Conservation (phyloP, 805 yeast species). For the Ogataea trehaloabstinens region DNA sequence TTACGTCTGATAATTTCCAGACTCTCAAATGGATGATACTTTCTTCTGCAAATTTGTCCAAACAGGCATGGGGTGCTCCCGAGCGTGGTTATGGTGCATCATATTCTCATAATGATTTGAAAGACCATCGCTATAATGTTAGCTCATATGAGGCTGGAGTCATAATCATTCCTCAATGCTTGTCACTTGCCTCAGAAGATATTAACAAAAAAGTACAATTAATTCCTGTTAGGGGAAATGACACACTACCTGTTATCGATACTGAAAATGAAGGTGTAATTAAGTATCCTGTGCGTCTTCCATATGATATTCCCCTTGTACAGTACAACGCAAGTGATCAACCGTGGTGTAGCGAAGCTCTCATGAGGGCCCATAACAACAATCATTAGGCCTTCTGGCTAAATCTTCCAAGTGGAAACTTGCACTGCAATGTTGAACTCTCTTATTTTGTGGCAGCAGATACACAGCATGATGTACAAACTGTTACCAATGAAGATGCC, state of each 20-base stretch:
- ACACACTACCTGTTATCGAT: constrained; percentile 17
- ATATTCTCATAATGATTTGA: constrained; percentile 8
- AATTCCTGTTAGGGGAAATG: constrained; percentile 44
- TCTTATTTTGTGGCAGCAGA: constrained; percentile 1
- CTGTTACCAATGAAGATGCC: constrained; percentile 9
- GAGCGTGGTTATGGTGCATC: constrained; percentile 21
- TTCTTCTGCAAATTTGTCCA: constrained; percentile 74
- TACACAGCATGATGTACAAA: constrained; percentile 10
- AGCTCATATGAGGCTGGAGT: constrained; percentile 57
- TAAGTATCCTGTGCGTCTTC: constrained; percentile 44
- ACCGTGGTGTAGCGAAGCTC: constrained; percentile 46
- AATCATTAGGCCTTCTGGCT: background rate
- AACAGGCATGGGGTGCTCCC: constrained; percentile 76
- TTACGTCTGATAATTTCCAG: constrained; percentile 48
- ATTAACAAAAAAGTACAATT: constrained; percentile 21
- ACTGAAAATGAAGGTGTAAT: constrained; percentile 1
- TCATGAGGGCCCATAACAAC: constrained; percentile 11
- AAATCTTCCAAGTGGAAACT: too few species aligned
- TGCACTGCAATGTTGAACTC: background rate
- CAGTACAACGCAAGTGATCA: constrained; percentile 39
- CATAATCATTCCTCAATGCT: constrained; percentile 36
- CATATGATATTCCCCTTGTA: constrained; percentile 52
- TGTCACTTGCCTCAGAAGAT: constrained; percentile 12
- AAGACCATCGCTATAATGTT: constrained; percentile 31
- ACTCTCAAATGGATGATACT: constrained; percentile 65